Evolutionary conservation across 1,139 yeast species (phyloP), one percentile per base, ranked within the genome.

Genomic region (Eremothecium cymbalariae): DNA sequence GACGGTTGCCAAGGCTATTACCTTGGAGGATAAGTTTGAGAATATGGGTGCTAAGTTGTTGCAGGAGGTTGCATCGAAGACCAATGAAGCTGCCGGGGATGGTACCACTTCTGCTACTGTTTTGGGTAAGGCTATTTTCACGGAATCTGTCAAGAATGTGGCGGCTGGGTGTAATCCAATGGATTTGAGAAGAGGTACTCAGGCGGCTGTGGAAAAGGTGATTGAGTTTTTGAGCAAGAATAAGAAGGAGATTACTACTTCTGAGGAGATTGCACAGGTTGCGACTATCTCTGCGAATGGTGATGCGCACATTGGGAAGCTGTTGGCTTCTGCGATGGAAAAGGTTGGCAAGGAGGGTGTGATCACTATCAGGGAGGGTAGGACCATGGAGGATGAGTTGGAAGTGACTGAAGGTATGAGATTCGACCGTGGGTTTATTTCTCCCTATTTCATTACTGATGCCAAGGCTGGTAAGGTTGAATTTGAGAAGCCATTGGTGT

Each of bases 151-250:
- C 46, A 90, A 90, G 72, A 90, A 90, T 57, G 98, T 90, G 39
- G 98, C 98, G 44, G 97, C 98, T 43, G 98, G 98, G 43, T 90
- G 98, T 70, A 90, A 90, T 72, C 98, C 98, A 59, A 93, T 90
- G 97, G 98, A 90, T 60, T 75, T 90, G 62, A 84, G 98, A 75
- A 81, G 95, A 64, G 98, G 98, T 53, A 80, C 96, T 39, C 98
- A 90, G 68, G 93, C 95, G 47, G 98, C 98, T 32, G 98, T 90
- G 39, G 95, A 86, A 64, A 94, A 94, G 29, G 95, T 90, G 38
- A 95, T 90, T 48, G 77, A 80, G 48, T 90, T 74, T 65, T 76
- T 90, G 57, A 88, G 84, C 62, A 66, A 76, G 57, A 81, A 90
- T 76, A 88, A 86, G 73, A 88, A 85, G 67, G 97, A 88, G 63